Evolutionary conservation across 305 asterid genomes (phyloP).

Genomic region (Petunia hybrid): DNA sequence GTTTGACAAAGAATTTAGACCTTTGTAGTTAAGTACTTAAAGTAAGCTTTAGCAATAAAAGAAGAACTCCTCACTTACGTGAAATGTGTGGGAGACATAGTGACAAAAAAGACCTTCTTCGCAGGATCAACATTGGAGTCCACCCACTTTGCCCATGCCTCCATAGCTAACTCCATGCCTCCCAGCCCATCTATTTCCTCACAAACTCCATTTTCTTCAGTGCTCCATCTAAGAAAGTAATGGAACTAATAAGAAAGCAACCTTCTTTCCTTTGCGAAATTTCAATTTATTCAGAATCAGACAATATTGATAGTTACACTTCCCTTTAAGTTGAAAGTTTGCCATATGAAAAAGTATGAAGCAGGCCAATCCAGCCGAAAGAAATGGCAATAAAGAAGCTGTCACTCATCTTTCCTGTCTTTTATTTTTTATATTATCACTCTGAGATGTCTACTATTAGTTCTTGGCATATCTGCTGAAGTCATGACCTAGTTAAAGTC

Average conservation of each 20-base stretch:
- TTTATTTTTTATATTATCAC: neutral
- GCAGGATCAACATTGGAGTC: constrained; percentile 58
- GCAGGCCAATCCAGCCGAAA: no score
- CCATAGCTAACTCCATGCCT: constrained; percentile 97
- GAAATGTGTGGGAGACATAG: constrained; percentile 96
- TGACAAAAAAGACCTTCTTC: constrained; percentile 80
- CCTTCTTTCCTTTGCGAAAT: neutral
- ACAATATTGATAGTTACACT: neutral
- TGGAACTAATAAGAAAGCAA: neutral
- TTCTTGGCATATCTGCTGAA: neutral
- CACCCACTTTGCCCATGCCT: constrained; percentile 90
- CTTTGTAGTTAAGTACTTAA: neutral
- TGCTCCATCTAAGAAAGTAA: constrained; percentile 68
- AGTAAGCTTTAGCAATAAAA: neutral
- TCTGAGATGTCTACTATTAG: constrained; percentile 8
- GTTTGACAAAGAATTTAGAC: neutral
- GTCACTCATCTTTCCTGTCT: neutral
- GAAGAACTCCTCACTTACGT: constrained; percentile 50
- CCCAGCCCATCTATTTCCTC: constrained; percentile 75
- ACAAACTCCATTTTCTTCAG: constrained; percentile 63
- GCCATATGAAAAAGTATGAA: neutral
- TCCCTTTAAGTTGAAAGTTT: neutral
- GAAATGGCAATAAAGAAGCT: neutral
- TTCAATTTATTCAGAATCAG: neutral
- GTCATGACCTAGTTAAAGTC: neutral